Percentiles rank a stretch among this genome's conserved stretches.
phyloP scores from a whole-genome alignment of 768 basidiomycete species.

The Leucocoprinus sp. region DNA sequence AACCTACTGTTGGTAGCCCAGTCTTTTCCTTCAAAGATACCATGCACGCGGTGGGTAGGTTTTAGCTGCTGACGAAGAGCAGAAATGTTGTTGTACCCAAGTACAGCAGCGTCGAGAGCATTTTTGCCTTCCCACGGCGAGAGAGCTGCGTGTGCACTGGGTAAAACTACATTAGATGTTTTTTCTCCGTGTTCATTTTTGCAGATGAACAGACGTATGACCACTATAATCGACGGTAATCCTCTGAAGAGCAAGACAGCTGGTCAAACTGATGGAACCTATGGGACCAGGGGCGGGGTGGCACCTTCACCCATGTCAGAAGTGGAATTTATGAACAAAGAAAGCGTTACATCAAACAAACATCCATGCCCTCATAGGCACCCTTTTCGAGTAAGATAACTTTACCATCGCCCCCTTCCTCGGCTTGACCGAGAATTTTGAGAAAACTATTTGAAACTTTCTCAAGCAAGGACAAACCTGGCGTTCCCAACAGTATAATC shows the following conservation, averaged over 20 bases:
- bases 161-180: background rate
- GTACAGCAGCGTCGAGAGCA: conserved; percentile 80
- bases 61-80: conserved; percentile 75
- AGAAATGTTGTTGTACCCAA: conserved; percentile 74
- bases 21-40: conserved; percentile 66
- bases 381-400: conserved; percentile 58
- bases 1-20: conserved; percentile 66
- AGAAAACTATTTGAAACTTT: background rate
- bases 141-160: conserved; percentile 67
- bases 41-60: conserved; percentile 74
- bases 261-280: conserved; percentile 55
- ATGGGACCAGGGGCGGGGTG: conserved; percentile 76
- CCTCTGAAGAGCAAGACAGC: conserved; percentile 55
- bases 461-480: conserved; percentile 35
- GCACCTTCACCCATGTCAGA: conserved; percentile 39
- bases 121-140: conserved; percentile 84
- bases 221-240: conserved; percentile 61
- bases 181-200: background rate
- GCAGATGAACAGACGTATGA: conserved; percentile 47
- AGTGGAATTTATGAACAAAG: too few relatives aligned
- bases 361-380: conserved; percentile 69
- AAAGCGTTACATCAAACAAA: conserved; percentile 58
- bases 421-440: conserved; percentile 54
- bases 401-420: conserved; percentile 76
- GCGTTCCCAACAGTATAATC: conserved; percentile 69